Evolutionary conservation across 192 early-diverging fungal species (phyloP).

Genomic region (Coemansia sp.): DNA sequence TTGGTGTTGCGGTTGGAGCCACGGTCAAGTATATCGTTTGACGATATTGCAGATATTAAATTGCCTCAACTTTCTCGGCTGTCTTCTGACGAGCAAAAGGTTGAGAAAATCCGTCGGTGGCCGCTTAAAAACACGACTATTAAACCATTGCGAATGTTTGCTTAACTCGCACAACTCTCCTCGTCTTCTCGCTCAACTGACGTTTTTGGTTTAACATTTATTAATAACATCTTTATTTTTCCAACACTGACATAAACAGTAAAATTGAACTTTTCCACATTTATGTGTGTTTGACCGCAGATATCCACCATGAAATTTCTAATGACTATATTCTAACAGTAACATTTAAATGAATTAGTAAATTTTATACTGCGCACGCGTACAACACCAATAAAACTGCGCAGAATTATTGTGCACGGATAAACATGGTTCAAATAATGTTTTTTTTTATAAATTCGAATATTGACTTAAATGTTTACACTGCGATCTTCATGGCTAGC

Average conservation of each 20-base stretch:
- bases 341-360: no score
- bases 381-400: no score
- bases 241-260: not conserved
- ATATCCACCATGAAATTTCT: no score
- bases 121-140: conserved; percentile 15
- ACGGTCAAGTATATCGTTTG: not conserved
- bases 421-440: no score
- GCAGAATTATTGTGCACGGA: no score
- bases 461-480: conserved; percentile 31
- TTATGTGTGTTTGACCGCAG: no score
- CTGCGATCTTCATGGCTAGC: conserved; percentile 43
- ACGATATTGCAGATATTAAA: not conserved
- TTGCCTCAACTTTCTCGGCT: not conserved
- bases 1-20: conserved; percentile 11
- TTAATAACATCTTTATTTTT: not conserved
- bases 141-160: conserved; percentile 27
- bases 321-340: no score
- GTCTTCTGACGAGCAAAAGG: conserved; percentile 8
- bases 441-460: no score
- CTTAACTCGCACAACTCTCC: not conserved
- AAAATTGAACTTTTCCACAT: no score
- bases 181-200: not conserved
- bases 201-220: not conserved
- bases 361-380: no score
- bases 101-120: conserved; percentile 13